Evolutionary conservation across 139 green algal genomes (phyloP), one percentile per base, ranked within the genome.

Genomic region (Deuterostichococcus epilithicus): DNA sequence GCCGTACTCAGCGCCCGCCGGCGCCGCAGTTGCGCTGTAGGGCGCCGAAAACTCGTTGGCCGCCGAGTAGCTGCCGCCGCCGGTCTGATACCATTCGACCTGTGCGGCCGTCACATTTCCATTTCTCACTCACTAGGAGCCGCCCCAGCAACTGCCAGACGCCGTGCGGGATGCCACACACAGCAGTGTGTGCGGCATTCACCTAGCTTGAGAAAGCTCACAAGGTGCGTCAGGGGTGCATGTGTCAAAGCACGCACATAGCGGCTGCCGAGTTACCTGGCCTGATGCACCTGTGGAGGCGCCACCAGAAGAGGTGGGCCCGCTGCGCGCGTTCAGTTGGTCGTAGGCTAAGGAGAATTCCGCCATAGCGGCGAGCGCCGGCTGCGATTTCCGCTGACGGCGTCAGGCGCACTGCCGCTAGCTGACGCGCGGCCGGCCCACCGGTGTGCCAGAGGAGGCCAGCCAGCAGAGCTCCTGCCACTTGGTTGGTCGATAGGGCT

Each of bases 1-100:
- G 44, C 84, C 86, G 70, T 89, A 88, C 26, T 70, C 66, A 33
- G 34, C 63, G 28, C 65, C 72, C 22, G 69, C 59, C 8, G 18
- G 47, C 8, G 39, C 77, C 37, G 32, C 22, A 22, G 69, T 42
- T 63, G 52, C 13, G 25, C 30, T 45, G 28, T 47, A 42, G 26
- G 26, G 8, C 28, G 33, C 66, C 37, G 67, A 73, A 68, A 37
- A 38, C 52, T 73, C 59, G n/a, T 73, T 33, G 22, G 37, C 18
- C 23, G 59, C n/a, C 8, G 39, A 23, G 38, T 68, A 78, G 1
- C 18, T 63, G n/a, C 37, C 30, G 74, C 74, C 38, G 32, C 65
- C 74, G 13, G 65, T 47, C 38, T 78, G 32, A 28, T 78, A 78
- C 74, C 74, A 78, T 38, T 78, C 65, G 28, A 78, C 74, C 52